Base-by-base conservation (phyloP, 2,329 filamentous ascomycete genomes). In the Cyphellophora attinorum region DNA sequence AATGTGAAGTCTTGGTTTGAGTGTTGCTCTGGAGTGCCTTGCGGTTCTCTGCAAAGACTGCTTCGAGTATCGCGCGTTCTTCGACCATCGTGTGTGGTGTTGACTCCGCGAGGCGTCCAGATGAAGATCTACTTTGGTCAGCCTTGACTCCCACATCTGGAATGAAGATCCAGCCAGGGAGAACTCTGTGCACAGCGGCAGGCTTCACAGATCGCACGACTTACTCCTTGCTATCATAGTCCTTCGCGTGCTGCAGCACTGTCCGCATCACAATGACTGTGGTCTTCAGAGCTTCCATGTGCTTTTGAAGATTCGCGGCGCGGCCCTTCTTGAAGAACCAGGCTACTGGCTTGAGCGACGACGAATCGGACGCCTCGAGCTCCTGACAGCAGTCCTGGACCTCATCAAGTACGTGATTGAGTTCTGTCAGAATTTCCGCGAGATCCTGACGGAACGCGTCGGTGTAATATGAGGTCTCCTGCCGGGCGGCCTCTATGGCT, bases 231-330 rank as follows among this genome's bases (percentile, higher is more conserved):
- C 30, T 40, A 3, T 45, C 45, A 35, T 49, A 51, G 25, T 42
- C 36, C 31, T 43, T 48, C 19, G 46, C 45, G 36, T 51, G 45
- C 27, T 41, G 45, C 6, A 51, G 38, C 3, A 51, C 48, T 11
- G 42, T 49, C 6, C 46, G 39, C 48, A 51, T 51, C 30, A 49
- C 48, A 6, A 46, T 31, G 13, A 51, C 34, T 5, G 48, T 48
- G 14, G 41, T 44, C 25, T 45, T 49, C 34, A 47, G 45, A 5
- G 45, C 45, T 27, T 45, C 46, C 8, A 49, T 34, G 28, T 51
- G 48, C 33, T 46, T 46, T 16, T 46, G 42, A n/a, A 51, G 37
- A 23, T 42, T 42, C 13, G 27, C 21, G 6, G 48, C 45, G 16
- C 45, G 40, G 36, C 39, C 35, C 29, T 45, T 48, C 33, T 44